Percentiles rank a stretch among this genome's conserved stretches.
These are phyloP conservation scores for Fusarium virguliforme DNA, from an alignment of 2,329 filamentous ascomycete species.

Conservation along the genomic window DNA sequence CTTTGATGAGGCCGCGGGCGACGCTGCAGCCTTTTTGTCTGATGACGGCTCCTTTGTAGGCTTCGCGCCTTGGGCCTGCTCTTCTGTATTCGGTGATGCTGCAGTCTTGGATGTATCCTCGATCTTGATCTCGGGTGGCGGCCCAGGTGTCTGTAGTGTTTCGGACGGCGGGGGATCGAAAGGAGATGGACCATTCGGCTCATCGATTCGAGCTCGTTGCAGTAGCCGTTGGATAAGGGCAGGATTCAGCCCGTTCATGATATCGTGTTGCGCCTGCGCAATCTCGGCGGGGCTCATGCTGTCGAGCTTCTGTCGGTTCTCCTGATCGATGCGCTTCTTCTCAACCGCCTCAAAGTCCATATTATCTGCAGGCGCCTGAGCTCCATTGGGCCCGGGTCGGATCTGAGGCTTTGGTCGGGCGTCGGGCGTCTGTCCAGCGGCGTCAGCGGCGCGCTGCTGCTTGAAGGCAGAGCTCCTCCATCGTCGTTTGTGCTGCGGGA, in stretches of 20 bases:
- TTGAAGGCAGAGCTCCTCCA: slow-evolving; percentile 84
- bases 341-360: slow-evolving; percentile 68
- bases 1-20: slow-evolving; percentile 38
- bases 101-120: slow-evolving; percentile 52
- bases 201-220: slow-evolving; percentile 82
- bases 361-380: slow-evolving; percentile 12
- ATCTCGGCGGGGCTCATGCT: slow-evolving; percentile 89
- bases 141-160: slow-evolving; percentile 24
- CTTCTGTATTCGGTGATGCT: slow-evolving; percentile 6
- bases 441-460: slow-evolving; percentile 61
- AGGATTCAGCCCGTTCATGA: slow-evolving; percentile 84
- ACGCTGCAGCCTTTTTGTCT: background rate
- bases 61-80: slow-evolving; percentile 12
- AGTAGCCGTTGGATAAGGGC: slow-evolving; percentile 83
- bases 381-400: slow-evolving; percentile 2
- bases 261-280: slow-evolving; percentile 81
- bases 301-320: slow-evolving; percentile 82
- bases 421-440: slow-evolving; percentile 28
- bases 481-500: slow-evolving; percentile 90
- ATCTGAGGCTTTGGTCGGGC: slow-evolving; percentile 23
- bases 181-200: slow-evolving; percentile 62
- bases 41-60: slow-evolving; percentile 7
- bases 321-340: slow-evolving; percentile 81
- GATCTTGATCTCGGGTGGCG: slow-evolving; percentile 55
- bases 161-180: slow-evolving; percentile 58